Conservation (phyloP, 495 filamentous ascomycete genomes). For the Daldinia loculata region DNA sequence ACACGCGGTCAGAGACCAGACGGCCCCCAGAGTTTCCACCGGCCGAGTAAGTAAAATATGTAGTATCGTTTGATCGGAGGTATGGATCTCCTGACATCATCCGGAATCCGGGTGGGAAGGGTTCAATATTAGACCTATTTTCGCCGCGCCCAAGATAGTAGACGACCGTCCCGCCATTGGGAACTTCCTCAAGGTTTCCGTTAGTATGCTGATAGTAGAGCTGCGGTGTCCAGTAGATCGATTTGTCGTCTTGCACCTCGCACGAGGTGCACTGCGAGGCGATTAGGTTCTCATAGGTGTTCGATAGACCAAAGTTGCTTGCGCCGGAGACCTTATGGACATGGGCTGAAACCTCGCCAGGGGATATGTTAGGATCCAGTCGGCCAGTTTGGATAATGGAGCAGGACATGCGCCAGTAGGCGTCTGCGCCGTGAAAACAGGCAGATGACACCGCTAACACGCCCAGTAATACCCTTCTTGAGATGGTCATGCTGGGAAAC, state of each 20-base stretch:
- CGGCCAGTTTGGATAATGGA: constrained; percentile 54
- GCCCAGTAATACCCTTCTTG: constrained; percentile 8
- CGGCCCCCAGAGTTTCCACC: constrained; percentile 26
- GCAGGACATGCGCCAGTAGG: constrained; percentile 42
- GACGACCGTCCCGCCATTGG: constrained; percentile 50
- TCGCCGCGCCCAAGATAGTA: constrained; percentile 57
- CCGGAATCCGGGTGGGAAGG: constrained; percentile 56
- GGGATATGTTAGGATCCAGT: constrained; percentile 69
- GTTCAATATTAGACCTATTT: constrained; percentile 44
- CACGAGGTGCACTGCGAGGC: constrained; percentile 58
- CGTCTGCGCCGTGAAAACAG: constrained; percentile 10
- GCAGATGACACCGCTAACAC: constrained; percentile 7
- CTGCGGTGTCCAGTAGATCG: constrained; percentile 62
- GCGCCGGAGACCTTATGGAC: constrained; percentile 75
- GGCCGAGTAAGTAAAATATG: constrained; percentile 39
- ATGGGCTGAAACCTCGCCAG: constrained; percentile 65
- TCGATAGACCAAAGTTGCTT: constrained; percentile 54
- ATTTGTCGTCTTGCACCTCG: constrained; percentile 59
- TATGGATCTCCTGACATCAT: constrained; percentile 55
- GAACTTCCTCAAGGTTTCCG: constrained; percentile 53
- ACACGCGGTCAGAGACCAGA: constrained; percentile 51
- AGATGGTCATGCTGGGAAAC: constrained; percentile 11
- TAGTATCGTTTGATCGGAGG: constrained; percentile 49
- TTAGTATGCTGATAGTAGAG: constrained; percentile 59
- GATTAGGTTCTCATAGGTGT: constrained; percentile 50